Evolutionary conservation across 1,284 basidiomycete species (phyloP).

Genomic region (Mixia osmundae): DNA sequence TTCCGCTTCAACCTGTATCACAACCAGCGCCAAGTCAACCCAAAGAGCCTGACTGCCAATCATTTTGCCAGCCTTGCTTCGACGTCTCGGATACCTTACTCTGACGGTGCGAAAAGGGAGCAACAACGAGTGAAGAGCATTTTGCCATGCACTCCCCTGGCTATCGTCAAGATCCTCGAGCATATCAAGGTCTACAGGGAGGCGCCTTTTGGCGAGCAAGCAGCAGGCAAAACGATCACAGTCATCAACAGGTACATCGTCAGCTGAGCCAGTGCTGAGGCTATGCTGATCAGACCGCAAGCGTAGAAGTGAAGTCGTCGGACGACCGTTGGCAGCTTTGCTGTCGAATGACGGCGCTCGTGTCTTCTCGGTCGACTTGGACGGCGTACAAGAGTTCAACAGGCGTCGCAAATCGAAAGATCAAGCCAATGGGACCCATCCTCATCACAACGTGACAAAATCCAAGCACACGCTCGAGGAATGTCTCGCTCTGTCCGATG

Average conservation of each 20-base stretch:
- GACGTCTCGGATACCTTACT: too few relatives aligned
- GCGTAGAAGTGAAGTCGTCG: slow-evolving; percentile 76
- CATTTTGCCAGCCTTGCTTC: too few relatives aligned
- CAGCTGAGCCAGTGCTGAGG: neutral
- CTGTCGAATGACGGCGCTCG: slow-evolving; percentile 87
- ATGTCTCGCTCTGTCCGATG: slow-evolving; percentile 57
- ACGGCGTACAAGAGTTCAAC: slow-evolving; percentile 48
- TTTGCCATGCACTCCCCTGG: slow-evolving; percentile 86
- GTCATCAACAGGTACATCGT: slow-evolving; percentile 61
- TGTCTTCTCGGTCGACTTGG: slow-evolving; percentile 83
- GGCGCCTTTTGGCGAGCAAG: slow-evolving; percentile 78
- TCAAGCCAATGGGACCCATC: slow-evolving; percentile 25
- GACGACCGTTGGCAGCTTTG: slow-evolving; percentile 75
- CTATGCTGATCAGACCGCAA: neutral
- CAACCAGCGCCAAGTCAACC: slow-evolving; percentile 34
- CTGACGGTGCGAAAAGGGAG: too few relatives aligned
- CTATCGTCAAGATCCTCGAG: slow-evolving; percentile 80
- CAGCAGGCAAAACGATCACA: slow-evolving; percentile 76
- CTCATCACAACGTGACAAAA: slow-evolving; percentile 35
- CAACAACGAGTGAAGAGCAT: slow-evolving; percentile 38
- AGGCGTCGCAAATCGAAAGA: slow-evolving; percentile 14
- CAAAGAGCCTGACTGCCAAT: too few relatives aligned
- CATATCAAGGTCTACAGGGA: slow-evolving; percentile 76
- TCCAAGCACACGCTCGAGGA: slow-evolving; percentile 39
- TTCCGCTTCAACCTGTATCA: slow-evolving; percentile 76